Percentiles rank a stretch among this genome's conserved stretches.
These are phyloP conservation scores for Rhodotorula toruloides DNA, from an alignment of 768 basidiomycete species.

Conservation along the genomic window DNA sequence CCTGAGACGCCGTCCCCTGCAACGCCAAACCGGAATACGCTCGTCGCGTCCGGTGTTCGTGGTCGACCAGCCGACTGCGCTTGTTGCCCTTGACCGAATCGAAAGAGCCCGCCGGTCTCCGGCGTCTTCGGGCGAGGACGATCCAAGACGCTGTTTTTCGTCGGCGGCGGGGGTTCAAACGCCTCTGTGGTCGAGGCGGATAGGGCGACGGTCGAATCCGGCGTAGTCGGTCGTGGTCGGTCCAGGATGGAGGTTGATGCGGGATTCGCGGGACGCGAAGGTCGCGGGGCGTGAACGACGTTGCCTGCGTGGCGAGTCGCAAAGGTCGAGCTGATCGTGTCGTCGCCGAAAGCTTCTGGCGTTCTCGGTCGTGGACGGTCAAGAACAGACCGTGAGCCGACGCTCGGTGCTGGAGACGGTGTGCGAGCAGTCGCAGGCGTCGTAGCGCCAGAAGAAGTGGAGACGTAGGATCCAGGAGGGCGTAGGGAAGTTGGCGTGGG, in stretches of 20 bases:
- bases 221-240: conserved; percentile 4
- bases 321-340: neutral
- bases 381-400: too few relatives aligned
- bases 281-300: neutral
- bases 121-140: conserved; percentile 28
- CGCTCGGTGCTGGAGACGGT: too few relatives aligned
- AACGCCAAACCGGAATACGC: neutral
- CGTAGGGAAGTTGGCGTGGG: too few relatives aligned
- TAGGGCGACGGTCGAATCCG: neutral
- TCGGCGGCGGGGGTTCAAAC: too few relatives aligned
- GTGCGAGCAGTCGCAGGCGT: neutral
- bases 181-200: too few relatives aligned
- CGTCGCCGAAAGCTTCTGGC: conserved; percentile 3
- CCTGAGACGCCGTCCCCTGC: neutral
- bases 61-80: neutral
- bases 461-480: too few relatives aligned
- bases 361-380: conserved; percentile 21
- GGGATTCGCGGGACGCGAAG: neutral
- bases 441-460: too few relatives aligned
- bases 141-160: conserved; percentile 8
- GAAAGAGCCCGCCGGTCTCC: neutral
- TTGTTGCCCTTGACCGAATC: neutral
- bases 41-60: neutral
- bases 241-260: conserved; percentile 10
- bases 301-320: neutral